These are phyloP conservation scores for Penicillium sp. DNA, from an alignment of 2,329 filamentous ascomycete species.

Conservation along the genomic window DNA sequence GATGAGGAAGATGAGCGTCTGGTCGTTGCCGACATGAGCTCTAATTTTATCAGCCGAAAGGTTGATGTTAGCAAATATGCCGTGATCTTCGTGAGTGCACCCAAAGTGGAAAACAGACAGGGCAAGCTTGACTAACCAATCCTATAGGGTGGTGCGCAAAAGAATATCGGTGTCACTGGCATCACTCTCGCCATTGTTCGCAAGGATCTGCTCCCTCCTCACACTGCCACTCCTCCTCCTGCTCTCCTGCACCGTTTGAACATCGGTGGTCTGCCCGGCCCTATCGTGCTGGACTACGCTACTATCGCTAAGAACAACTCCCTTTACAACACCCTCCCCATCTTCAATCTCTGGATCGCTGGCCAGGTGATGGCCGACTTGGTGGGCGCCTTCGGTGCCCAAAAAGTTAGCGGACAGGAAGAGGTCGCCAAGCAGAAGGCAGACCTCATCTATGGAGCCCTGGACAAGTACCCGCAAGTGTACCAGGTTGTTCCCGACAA, in stretches of 20 bases:
- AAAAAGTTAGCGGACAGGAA: slow-evolving; percentile 76
- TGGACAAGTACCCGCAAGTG: slow-evolving; percentile 72
- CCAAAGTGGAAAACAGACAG: neutral
- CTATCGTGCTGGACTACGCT: slow-evolving; percentile 79
- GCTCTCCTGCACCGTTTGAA: slow-evolving; percentile 71
- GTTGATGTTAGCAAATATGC: slow-evolving; percentile 79
- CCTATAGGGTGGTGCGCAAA: slow-evolving; percentile 71
- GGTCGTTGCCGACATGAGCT: slow-evolving; percentile 90
- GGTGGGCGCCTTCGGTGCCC: slow-evolving; percentile 61
- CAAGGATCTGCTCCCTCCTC: slow-evolving; percentile 74
- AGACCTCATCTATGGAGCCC: slow-evolving; percentile 69
- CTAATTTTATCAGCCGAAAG: slow-evolving; percentile 82
- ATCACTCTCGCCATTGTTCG: slow-evolving; percentile 84
- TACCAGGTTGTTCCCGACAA: slow-evolving; percentile 79
- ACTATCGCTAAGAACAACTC: slow-evolving; percentile 90
- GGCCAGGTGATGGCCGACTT: slow-evolving; percentile 84
- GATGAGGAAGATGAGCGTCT: slow-evolving; percentile 67
- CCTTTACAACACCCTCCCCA: slow-evolving; percentile 92
- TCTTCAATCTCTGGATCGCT: slow-evolving; percentile 89
- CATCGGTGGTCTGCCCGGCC: slow-evolving; percentile 64
- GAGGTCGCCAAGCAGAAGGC: slow-evolving; percentile 74
- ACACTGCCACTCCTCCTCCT: slow-evolving; percentile 64
- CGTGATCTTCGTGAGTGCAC: slow-evolving; percentile 70
- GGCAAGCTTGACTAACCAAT: slow-evolving; percentile 12
- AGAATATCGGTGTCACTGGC: slow-evolving; percentile 86